These are phyloP conservation scores for Pythium pectinolyticum DNA, from an alignment of 352 stramenopile species.

Conservation along the genomic window DNA sequence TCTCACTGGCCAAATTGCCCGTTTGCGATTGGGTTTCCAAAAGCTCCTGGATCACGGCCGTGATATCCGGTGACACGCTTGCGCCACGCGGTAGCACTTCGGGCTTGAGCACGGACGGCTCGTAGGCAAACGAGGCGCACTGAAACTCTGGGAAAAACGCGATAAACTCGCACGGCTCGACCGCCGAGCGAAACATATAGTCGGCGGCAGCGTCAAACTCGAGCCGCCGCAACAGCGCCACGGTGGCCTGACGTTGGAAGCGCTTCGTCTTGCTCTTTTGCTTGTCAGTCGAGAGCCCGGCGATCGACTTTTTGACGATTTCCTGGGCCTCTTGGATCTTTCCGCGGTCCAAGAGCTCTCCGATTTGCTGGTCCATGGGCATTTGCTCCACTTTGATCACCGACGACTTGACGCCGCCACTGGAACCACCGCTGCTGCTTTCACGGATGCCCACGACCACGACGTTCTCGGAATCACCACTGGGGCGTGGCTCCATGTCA, in stretches of 20 bases:
- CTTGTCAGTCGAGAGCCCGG: slow-evolving; percentile 71
- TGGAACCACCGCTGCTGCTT: too few relatives aligned
- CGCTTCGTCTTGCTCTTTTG: slow-evolving; percentile 88
- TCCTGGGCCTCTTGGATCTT: slow-evolving; percentile 85
- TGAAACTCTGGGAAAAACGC: slow-evolving; percentile 85
- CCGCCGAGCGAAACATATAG: slow-evolving; percentile 84
- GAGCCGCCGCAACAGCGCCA: slow-evolving; percentile 72
- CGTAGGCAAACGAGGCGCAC: slow-evolving; percentile 81
- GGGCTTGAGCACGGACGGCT: slow-evolving; percentile 78
- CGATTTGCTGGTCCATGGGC: slow-evolving; percentile 82
- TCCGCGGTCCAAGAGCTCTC: slow-evolving; percentile 79
- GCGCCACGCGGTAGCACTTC: slow-evolving; percentile 77
- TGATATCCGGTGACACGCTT: slow-evolving; percentile 76
- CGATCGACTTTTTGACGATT: slow-evolving; percentile 82
- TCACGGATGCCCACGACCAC: slow-evolving; percentile 76
- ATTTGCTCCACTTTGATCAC: slow-evolving; percentile 87
- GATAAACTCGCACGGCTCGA: slow-evolving; percentile 86
- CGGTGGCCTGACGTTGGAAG: slow-evolving; percentile 82
- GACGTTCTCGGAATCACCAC: slow-evolving; percentile 75
- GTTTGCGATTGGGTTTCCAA: slow-evolving; percentile 48
- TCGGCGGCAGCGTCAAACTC: slow-evolving; percentile 79
- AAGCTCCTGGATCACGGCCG: slow-evolving; percentile 73
- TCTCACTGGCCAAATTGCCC: slow-evolving; percentile 49
- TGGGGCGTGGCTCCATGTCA: slow-evolving; percentile 82
- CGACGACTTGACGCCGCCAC: slow-evolving; percentile 58